Base-by-base conservation (phyloP, 1,284 basidiomycete species). In the Apiotrichum sp. region DNA sequence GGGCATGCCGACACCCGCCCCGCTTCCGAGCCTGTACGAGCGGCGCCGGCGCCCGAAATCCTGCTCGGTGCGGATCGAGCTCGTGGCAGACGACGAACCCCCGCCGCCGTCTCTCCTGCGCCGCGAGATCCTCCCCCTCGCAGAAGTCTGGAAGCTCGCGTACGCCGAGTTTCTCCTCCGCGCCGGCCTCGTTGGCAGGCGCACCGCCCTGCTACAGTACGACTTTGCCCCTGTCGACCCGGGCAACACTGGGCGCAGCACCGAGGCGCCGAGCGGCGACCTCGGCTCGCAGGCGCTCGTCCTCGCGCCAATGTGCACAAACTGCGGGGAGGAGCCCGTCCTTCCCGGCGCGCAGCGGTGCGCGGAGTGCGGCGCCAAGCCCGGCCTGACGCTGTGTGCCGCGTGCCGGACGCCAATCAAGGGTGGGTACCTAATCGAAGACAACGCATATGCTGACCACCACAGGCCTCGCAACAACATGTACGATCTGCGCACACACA, bases 131-230 rank as follows among this genome's bases (percentile, higher is more conserved):
- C 50, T 65, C 22, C 47, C 58, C 6, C 54, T 63, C 6, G 71
- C 67, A 51, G 70, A 73, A 48, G 59, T 59, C 2, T 70, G 66
- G 60, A 72, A 70, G 42, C 72, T 84, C 41, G 79, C 80, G 0
- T 91, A 90, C 68, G 85, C 85, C 1, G 87, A 91, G 60, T 78
- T 86, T 64, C 77, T 92, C 13, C 83, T 86, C 58, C 78, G 84
- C 43, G 87, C 86, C 83, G 78, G 83, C 59, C 72, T 90, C 45
- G 77, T 81, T 53, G 80, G 83, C 33, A 84, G 86, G 65, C 81
- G 89, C 13, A 74, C 84, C 10, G 86, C 87, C 56, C 76, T 91
- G 11, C 70, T 89, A 53, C 86, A 87, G 63, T 79, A 67, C 52
- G 42, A 58, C 29, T 84, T 52, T 78, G 82, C 43, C 14, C 35